Evolutionary conservation across 352 stramenopile species (phyloP).

Genomic region (Globisporangium parvum): DNA sequence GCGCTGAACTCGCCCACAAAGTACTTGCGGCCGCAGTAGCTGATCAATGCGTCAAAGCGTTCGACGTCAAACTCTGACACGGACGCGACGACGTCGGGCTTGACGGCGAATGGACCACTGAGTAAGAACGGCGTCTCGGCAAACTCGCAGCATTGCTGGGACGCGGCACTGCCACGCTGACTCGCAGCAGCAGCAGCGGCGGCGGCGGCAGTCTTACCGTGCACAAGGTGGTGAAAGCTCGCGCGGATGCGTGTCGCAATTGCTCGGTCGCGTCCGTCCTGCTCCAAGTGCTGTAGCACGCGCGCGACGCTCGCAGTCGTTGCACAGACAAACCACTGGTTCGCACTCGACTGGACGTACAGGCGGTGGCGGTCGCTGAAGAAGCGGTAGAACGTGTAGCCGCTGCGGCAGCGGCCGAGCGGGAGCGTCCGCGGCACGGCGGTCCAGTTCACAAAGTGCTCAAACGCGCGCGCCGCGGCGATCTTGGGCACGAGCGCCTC

Average conservation of each 20-base stretch:
- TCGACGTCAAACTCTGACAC: constrained; percentile 43
- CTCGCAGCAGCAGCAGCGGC: not conserved
- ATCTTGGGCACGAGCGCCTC: constrained; percentile 40
- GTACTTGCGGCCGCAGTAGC: constrained; percentile 41
- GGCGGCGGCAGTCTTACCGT: constrained; percentile 16
- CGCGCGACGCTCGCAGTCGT: constrained; percentile 22
- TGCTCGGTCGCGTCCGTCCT: constrained; percentile 16
- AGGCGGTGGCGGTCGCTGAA: constrained; percentile 45
- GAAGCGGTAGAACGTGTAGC: constrained; percentile 63
- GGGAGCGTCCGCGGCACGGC: constrained; percentile 56
- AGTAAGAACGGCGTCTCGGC: constrained; percentile 26
- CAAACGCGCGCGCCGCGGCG: constrained; percentile 37
- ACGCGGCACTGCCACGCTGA: not conserved
- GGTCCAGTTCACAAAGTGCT: constrained; percentile 51
- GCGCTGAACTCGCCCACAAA: constrained; percentile 43
- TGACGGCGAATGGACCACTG: constrained; percentile 37
- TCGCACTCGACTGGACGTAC: constrained; percentile 40
- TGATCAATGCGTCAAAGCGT: constrained; percentile 37
- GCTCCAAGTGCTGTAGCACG: constrained; percentile 54
- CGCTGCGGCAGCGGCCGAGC: constrained; percentile 46
- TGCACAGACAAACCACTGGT: constrained; percentile 41
- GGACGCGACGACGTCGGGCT: constrained; percentile 32
- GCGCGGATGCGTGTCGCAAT: constrained; percentile 28
- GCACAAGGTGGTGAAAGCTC: constrained; percentile 37
- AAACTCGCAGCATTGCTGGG: constrained; percentile 27